Conservation (phyloP, 2,329 filamentous ascomycete genomes). For the Ophiosphaerella herpotricha region DNA sequence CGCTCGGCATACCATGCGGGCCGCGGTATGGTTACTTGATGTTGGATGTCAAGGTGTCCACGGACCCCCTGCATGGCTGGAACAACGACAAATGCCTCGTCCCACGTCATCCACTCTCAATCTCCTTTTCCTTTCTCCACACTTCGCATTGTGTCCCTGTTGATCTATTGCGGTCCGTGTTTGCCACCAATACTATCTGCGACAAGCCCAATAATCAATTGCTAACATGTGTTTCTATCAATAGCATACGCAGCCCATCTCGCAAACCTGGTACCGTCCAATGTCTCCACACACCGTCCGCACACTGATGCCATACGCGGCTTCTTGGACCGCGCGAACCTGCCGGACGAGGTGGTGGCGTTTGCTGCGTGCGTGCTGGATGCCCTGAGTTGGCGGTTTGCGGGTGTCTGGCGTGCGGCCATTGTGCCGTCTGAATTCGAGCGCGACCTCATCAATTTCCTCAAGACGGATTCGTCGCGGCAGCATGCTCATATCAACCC, state of each 20-base stretch:
- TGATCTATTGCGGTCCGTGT: slow-evolving; percentile 15
- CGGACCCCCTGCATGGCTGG: slow-evolving; percentile 19
- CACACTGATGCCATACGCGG: slow-evolving; percentile 30
- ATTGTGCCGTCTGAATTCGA: slow-evolving; percentile 21
- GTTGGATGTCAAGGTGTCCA: slow-evolving; percentile 18
- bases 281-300: slow-evolving; percentile 34
- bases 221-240: slow-evolving; percentile 12
- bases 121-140: slow-evolving; percentile 9
- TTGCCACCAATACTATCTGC: no score
- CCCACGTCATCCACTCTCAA: slow-evolving; percentile 17
- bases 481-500: slow-evolving; percentile 24
- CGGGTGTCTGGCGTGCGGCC: slow-evolving; percentile 34
- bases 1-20: not conserved
- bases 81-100: slow-evolving; percentile 1
- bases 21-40: not conserved
- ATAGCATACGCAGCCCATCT: slow-evolving; percentile 44
- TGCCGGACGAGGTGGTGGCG: slow-evolving; percentile 43
- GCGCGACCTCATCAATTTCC: slow-evolving; percentile 16
- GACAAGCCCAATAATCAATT: not conserved
- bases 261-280: slow-evolving; percentile 42
- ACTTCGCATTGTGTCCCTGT: slow-evolving; percentile 18
- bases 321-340: slow-evolving; percentile 37
- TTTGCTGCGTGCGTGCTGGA: slow-evolving; percentile 47
- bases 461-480: slow-evolving; percentile 16
- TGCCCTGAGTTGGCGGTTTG: slow-evolving; percentile 40